These are phyloP conservation scores for Botrytis porri DNA, from an alignment of 2,329 filamentous ascomycete genomes.

Conservation along the genomic window DNA sequence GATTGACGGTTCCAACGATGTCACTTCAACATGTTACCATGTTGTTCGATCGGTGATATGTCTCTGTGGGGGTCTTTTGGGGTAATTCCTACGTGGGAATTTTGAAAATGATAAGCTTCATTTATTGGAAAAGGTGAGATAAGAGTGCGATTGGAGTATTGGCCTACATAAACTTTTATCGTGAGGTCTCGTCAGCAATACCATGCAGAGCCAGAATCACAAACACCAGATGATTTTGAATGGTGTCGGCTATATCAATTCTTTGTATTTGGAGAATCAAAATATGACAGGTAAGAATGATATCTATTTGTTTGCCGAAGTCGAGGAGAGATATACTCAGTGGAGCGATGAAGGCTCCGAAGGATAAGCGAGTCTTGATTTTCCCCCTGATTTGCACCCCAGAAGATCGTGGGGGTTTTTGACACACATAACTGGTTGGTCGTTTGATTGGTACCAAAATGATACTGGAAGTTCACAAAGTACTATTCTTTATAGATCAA, in stretches of 20 bases:
- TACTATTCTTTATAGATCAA: not conserved
- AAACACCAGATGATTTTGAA: not conserved
- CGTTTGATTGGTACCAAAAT: too few species aligned
- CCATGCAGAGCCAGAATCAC: not conserved
- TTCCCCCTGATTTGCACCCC: not conserved
- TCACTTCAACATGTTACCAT: constrained; percentile 3
- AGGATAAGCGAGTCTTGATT: not conserved
- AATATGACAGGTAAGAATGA: not conserved
- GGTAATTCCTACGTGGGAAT: not conserved
- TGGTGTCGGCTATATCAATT: not conserved
- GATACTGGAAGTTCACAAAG: not conserved
- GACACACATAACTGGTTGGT: not conserved
- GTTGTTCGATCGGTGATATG: not conserved
- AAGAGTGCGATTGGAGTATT: not conserved
- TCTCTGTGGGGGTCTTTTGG: not conserved
- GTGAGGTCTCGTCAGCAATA: not conserved
- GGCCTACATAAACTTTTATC: not conserved
- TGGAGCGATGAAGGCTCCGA: not conserved
- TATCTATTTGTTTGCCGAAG: not conserved
- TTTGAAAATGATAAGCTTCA: not conserved
- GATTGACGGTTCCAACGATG: constrained; percentile 5
- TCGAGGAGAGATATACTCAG: not conserved
- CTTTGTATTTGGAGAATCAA: not conserved
- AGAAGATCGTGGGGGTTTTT: not conserved
- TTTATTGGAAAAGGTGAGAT: not conserved